Percentiles rank a stretch among this genome's conserved stretches.
Conservation (phyloP, 345 rosid genomes). For the Melaleuca alternifolia region DNA sequence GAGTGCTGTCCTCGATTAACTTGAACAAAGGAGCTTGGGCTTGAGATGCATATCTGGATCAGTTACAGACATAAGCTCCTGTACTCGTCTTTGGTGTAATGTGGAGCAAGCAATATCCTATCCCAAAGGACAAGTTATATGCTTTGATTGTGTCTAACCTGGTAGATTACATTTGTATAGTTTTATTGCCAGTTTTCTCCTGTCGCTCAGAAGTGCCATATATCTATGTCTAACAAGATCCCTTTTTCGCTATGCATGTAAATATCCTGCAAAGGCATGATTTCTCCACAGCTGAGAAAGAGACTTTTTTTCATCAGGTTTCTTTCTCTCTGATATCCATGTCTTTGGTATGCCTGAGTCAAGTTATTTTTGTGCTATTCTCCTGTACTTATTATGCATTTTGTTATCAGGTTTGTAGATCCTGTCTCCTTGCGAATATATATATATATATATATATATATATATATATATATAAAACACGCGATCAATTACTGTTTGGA, state of each 20-base stretch:
- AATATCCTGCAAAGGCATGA: slow-evolving; percentile 60
- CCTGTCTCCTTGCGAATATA: background rate
- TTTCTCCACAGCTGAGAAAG: slow-evolving; percentile 71
- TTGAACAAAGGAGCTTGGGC: background rate
- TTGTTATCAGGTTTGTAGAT: background rate
- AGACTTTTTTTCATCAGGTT: slow-evolving; percentile 79
- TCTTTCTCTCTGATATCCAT: background rate
- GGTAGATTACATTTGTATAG: background rate
- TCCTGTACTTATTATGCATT: background rate
- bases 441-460: no score
- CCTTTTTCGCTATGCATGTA: background rate
- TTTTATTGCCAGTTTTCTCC: background rate
- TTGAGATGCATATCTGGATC: background rate
- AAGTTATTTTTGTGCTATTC: background rate
- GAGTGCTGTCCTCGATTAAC: background rate
- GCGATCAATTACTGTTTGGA: background rate
- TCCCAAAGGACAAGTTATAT: background rate
- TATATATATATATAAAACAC: background rate
- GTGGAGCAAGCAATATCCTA: background rate
- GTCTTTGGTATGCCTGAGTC: background rate
- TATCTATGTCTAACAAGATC: background rate
- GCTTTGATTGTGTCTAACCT: background rate
- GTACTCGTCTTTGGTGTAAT: background rate
- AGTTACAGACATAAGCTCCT: background rate
- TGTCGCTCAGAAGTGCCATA: background rate